Percentiles rank a stretch among this genome's conserved stretches.
These are phyloP conservation scores for Xylariaceae sp. DNA, from an alignment of 2,329 filamentous ascomycete species.

Conservation along the genomic window DNA sequence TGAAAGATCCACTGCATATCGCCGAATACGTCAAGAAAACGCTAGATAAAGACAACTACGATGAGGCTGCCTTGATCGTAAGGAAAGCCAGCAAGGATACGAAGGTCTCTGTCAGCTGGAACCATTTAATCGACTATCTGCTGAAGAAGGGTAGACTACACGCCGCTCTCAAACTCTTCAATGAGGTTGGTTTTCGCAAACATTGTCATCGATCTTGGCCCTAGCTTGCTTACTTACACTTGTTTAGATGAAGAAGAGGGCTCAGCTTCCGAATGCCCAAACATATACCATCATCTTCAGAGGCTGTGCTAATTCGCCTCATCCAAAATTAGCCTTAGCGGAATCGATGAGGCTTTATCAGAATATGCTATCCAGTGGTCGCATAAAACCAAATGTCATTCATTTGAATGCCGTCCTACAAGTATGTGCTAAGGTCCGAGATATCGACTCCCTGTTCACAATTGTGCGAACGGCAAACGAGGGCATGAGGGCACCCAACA, in stretches of 20 bases:
- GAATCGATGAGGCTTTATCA: slow-evolving; percentile 78
- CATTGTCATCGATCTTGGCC: slow-evolving; percentile 15
- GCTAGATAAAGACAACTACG: slow-evolving; percentile 61
- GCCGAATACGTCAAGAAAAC: slow-evolving; percentile 66
- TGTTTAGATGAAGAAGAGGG: slow-evolving; percentile 85
- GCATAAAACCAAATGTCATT: slow-evolving; percentile 72
- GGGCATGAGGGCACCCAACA: slow-evolving; percentile 64
- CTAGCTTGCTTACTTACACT: slow-evolving; percentile 37
- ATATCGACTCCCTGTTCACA: slow-evolving; percentile 81
- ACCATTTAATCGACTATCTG: slow-evolving; percentile 75
- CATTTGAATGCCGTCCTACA: slow-evolving; percentile 89
- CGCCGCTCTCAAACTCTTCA: slow-evolving; percentile 78
- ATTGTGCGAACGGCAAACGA: slow-evolving; percentile 74
- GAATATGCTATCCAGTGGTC: slow-evolving; percentile 66
- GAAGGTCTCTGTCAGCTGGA: slow-evolving; percentile 80
- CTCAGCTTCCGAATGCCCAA: slow-evolving; percentile 74
- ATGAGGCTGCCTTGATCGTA: slow-evolving; percentile 70
- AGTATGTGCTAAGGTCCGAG: slow-evolving; percentile 72
- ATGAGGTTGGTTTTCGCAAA: slow-evolving; percentile 64
- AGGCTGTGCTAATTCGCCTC: slow-evolving; percentile 67
- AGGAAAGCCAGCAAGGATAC: slow-evolving; percentile 68
- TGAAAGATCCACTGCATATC: slow-evolving; percentile 74
- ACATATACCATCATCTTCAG: slow-evolving; percentile 85
- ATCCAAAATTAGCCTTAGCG: slow-evolving; percentile 61
- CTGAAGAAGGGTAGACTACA: slow-evolving; percentile 63